Conservation (phyloP, 1,139 yeast species). For the Kodamaea plutei region DNA sequence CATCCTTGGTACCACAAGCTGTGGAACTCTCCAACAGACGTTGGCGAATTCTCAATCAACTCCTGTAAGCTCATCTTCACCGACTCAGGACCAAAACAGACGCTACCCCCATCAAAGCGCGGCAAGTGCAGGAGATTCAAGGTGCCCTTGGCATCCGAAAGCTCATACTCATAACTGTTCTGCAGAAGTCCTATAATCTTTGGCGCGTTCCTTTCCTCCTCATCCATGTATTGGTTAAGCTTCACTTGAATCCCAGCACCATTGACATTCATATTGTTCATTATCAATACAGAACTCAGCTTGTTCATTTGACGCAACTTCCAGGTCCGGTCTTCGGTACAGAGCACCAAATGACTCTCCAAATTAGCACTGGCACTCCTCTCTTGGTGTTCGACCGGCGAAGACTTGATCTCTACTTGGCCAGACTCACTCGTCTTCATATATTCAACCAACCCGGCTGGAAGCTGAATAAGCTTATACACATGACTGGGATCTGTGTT, state of each 20-base stretch:
- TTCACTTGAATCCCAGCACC: not conserved
- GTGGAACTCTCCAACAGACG: conserved; percentile 54
- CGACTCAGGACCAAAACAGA: conserved; percentile 8
- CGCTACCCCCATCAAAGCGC: conserved; percentile 22
- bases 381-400: conserved; percentile 10
- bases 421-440: conserved; percentile 26
- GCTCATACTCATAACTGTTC: conserved; percentile 50
- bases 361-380: conserved; percentile 16
- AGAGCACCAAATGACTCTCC: conserved; percentile 52
- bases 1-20: conserved; percentile 48
- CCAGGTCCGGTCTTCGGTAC: conserved; percentile 59
- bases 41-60: conserved; percentile 46
- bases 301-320: conserved; percentile 76
- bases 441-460: conserved; percentile 48
- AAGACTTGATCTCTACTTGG: conserved; percentile 45
- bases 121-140: conserved; percentile 48
- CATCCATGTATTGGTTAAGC: conserved; percentile 8
- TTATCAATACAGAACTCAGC: conserved; percentile 70
- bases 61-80: conserved; percentile 26
- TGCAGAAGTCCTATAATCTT: conserved; percentile 37
- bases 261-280: conserved; percentile 28
- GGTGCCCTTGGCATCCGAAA: conserved; percentile 36
- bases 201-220: conserved; percentile 6
- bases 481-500: conserved; percentile 20
- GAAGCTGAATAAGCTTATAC: conserved; percentile 57